Conservation (phyloP, 768 basidiomycete genomes). For the Amanita pallidorosea region DNA sequence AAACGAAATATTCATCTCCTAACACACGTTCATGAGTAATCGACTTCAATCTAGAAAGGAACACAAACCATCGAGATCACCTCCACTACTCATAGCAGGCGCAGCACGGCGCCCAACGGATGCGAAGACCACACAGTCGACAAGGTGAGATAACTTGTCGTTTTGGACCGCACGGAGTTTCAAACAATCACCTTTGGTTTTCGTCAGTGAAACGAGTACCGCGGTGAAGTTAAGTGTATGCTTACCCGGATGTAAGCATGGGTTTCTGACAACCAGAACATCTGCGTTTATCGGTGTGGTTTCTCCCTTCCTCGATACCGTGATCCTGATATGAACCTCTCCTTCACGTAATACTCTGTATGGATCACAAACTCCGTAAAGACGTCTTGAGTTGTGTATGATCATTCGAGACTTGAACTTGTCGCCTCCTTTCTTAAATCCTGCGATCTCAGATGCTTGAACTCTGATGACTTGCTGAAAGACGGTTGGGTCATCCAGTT, state of each 20-base stretch:
- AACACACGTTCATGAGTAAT: background rate
- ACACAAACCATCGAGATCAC: constrained; percentile 37
- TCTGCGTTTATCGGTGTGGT: constrained; percentile 38
- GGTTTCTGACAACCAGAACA: constrained; percentile 57
- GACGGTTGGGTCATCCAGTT: too few species aligned
- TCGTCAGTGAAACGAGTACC: background rate
- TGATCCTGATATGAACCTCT: too few species aligned
- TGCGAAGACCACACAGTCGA: constrained; percentile 62
- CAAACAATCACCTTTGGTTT: constrained; percentile 41
- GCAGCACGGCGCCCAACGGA: constrained; percentile 50
- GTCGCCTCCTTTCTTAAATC: too few species aligned
- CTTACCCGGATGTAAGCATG: constrained; percentile 57
- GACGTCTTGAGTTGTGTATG: too few species aligned
- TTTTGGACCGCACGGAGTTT: constrained; percentile 51
- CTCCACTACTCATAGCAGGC: constrained; percentile 62
- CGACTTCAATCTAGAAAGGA: background rate
- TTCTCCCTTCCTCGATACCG: too few species aligned
- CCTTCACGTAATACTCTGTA: too few species aligned
- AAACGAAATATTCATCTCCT: constrained; percentile 62
- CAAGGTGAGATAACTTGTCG: constrained; percentile 39
- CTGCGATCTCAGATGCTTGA: too few species aligned
- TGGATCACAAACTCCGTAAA: too few species aligned
- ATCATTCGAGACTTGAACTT: too few species aligned
- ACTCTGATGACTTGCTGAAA: too few species aligned
- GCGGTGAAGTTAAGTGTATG: background rate